Evolutionary conservation across 2,329 filamentous ascomycete species (phyloP).

Genomic region (Tolypocladium ophioglossoides): DNA sequence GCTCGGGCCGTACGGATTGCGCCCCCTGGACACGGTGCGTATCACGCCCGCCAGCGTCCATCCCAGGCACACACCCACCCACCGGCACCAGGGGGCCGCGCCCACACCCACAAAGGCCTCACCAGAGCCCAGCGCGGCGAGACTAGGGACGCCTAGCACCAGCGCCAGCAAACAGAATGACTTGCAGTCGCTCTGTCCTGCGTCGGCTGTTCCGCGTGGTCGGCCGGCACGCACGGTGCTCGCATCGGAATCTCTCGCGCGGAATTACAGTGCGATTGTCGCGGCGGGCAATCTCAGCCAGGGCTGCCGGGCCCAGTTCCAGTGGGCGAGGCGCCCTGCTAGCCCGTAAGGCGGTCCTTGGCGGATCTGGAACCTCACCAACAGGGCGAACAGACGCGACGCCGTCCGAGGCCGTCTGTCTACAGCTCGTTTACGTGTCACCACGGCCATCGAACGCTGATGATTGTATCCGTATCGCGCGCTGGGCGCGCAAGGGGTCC

Average conservation of each 20-base stretch:
- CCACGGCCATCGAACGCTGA: not conserved
- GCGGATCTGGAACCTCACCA: not conserved
- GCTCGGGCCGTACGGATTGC: not conserved
- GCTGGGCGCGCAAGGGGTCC: not conserved
- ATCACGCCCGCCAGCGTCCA: slow-evolving; percentile 1
- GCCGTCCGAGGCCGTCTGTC: too few relatives aligned
- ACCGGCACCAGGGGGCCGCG: not conserved
- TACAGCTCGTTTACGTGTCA: not conserved
- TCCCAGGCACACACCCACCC: not conserved
- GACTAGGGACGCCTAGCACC: not conserved
- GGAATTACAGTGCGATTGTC: not conserved
- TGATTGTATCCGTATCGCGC: not conserved
- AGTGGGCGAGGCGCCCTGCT: not conserved
- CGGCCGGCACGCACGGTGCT: not conserved
- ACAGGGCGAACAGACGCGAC: too few relatives aligned
- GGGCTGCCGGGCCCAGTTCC: not conserved
- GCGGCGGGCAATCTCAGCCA: not conserved
- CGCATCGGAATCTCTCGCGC: not conserved
- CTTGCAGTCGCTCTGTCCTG: not conserved
- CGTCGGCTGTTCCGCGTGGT: not conserved
- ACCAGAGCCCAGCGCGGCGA: not conserved
- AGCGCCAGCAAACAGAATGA: not conserved
- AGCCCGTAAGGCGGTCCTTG: not conserved
- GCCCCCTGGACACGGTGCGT: not conserved
- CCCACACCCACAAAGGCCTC: not conserved